Evolutionary conservation across 2,329 filamentous ascomycete genomes (phyloP).

Genomic region (Zymoseptoria tritici): DNA sequence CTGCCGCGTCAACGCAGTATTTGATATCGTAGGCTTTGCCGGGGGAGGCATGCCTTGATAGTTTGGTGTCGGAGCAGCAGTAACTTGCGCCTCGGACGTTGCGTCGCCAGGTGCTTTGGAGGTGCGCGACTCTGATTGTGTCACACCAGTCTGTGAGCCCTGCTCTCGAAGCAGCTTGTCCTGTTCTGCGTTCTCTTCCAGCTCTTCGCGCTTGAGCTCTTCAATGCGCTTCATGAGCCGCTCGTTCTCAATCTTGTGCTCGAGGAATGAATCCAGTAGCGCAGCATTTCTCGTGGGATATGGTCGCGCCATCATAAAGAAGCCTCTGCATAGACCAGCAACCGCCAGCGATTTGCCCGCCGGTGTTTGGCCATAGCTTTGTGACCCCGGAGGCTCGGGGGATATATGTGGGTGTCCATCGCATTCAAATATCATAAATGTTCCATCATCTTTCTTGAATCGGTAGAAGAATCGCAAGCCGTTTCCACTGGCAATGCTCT

Average conservation of each 20-base stretch:
- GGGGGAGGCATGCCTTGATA: conserved; percentile 58
- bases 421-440: conserved; percentile 78
- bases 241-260: conserved; percentile 96
- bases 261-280: conserved; percentile 83
- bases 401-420: conserved; percentile 86
- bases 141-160: conserved; percentile 14
- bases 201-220: conserved; percentile 77
- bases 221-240: conserved; percentile 74
- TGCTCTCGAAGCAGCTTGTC: conserved; percentile 46
- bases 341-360: conserved; percentile 33
- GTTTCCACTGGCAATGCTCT: conserved; percentile 76
- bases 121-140: conserved; percentile 18
- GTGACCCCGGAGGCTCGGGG: conserved; percentile 48
- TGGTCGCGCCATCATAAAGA: conserved; percentile 87
- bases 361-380: conserved; percentile 16
- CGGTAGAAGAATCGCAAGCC: conserved; percentile 79
- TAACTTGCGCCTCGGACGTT: conserved; percentile 11
- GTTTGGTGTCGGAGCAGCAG: conserved; percentile 22
- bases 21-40: conserved; percentile 54
- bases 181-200: conserved; percentile 65
- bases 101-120: conserved; percentile 11
- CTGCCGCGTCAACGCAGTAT: conserved; percentile 66
- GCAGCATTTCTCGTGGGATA: conserved; percentile 84
- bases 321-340: conserved; percentile 70
- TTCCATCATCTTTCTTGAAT: conserved; percentile 65